These are phyloP conservation scores for Maudiozyma humilis DNA, from an alignment of 1,139 yeast species.

Conservation along the genomic window DNA sequence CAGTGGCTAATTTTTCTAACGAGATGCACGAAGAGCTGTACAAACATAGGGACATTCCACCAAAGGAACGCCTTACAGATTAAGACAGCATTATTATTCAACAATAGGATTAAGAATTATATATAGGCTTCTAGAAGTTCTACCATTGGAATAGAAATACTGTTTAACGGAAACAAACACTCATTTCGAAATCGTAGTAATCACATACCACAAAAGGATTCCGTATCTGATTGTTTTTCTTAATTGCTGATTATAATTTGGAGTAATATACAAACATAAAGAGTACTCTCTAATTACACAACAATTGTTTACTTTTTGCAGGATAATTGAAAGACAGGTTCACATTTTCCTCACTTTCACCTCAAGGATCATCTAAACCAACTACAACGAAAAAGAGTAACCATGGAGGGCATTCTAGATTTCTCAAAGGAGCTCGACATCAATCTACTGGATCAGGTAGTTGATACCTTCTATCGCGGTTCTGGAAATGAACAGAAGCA, in stretches of 20 bases:
- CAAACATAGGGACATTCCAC: not conserved
- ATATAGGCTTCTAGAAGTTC: no score
- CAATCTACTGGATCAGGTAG: constrained; percentile 70
- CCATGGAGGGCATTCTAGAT: constrained; percentile 78
- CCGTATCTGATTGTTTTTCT: not conserved
- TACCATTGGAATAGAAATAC: not conserved
- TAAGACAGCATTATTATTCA: not conserved
- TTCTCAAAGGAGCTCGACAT: constrained; percentile 80
- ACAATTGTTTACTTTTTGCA: no score
- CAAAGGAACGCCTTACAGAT: not conserved
- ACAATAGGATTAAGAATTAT: not conserved
- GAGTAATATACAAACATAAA: no score
- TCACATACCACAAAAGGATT: not conserved
- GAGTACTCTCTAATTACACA: no score
- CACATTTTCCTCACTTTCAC: no score
- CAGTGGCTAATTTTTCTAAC: not conserved
- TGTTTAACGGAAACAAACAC: not conserved
- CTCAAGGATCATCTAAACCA: no score
- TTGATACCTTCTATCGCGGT: constrained; percentile 78
- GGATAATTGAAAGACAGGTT: no score
- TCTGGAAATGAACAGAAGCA: constrained; percentile 71
- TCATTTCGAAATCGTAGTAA: not conserved
- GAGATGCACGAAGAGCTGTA: not conserved
- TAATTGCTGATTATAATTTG: no score
- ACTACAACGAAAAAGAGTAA: not conserved